These are phyloP conservation scores for Colletotrichum tabaci DNA, from an alignment of 2,329 filamentous ascomycete species.

Conservation along the genomic window DNA sequence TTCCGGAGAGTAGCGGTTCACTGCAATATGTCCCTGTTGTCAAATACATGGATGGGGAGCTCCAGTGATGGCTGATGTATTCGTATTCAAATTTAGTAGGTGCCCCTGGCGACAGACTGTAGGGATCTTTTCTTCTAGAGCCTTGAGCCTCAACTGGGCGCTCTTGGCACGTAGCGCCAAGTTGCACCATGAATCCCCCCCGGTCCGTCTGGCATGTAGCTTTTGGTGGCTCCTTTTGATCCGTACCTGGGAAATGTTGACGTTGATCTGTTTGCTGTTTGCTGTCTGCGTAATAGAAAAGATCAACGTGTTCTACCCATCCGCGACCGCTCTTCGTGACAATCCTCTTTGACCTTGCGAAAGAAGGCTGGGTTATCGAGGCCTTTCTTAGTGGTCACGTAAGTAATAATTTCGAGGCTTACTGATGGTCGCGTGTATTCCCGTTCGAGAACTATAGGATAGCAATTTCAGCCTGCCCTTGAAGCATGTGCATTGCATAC, in stretches of 20 bases:
- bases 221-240: too few relatives aligned
- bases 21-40: too few relatives aligned
- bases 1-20: too few relatives aligned
- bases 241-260: background rate
- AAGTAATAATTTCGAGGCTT: too few relatives aligned
- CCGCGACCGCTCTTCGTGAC: background rate
- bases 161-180: slow-evolving; percentile 45
- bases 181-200: slow-evolving; percentile 53
- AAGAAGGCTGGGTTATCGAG: background rate
- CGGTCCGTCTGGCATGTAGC: slow-evolving; percentile 53
- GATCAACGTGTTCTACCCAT: background rate
- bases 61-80: too few relatives aligned
- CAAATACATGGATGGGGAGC: too few relatives aligned
- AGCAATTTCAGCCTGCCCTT: too few relatives aligned
- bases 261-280: background rate
- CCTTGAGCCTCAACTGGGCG: slow-evolving; percentile 37
- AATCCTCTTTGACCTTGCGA: background rate
- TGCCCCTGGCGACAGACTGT: slow-evolving; percentile 56
- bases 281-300: background rate
- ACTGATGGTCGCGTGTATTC: too few relatives aligned
- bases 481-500: too few relatives aligned
- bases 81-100: slow-evolving; percentile 43
- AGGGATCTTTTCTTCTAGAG: slow-evolving; percentile 32
- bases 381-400: background rate
- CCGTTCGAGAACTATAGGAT: too few relatives aligned